phyloP scores from a whole-genome alignment of 2,329 filamentous ascomycete species.

The Epichloe amarillans region DNA sequence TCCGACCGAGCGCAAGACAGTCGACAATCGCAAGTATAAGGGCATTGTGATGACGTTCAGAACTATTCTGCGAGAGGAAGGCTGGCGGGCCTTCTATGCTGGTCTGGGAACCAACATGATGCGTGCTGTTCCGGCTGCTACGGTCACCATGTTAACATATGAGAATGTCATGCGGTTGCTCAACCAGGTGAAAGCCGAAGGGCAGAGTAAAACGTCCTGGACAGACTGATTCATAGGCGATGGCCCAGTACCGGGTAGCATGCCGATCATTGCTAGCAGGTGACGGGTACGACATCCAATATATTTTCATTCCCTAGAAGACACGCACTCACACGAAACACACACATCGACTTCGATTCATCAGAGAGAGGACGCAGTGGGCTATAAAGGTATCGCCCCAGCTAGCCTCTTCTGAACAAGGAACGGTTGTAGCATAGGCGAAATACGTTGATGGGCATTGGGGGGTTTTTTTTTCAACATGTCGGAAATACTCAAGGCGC shows the following conservation, averaged over 20 bases:
- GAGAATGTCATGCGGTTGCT: slow-evolving; percentile 56
- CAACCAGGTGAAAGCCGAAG: slow-evolving; percentile 28
- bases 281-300: not conserved
- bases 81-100: slow-evolving; percentile 92
- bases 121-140: slow-evolving; percentile 84
- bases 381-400: not conserved
- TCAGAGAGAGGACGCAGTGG: slow-evolving; percentile 3
- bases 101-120: slow-evolving; percentile 98
- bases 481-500: not conserved
- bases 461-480: slow-evolving; percentile 5
- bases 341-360: not conserved
- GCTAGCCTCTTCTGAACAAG: not conserved
- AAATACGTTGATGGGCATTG: slow-evolving; percentile 13
- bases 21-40: slow-evolving; percentile 45
- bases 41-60: slow-evolving; percentile 72
- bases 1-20: slow-evolving; percentile 13
- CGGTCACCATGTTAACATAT: slow-evolving; percentile 95
- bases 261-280: not conserved
- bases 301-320: not conserved
- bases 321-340: slow-evolving; percentile 7
- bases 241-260: too few species aligned
- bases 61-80: slow-evolving; percentile 79
- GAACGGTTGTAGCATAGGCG: slow-evolving; percentile 23
- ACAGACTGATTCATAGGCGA: slow-evolving; percentile 5
- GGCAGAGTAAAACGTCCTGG: slow-evolving; percentile 19